Evolutionary conservation across 1,139 yeast species (phyloP).

Genomic region (Trichomonascaceae sp.): DNA sequence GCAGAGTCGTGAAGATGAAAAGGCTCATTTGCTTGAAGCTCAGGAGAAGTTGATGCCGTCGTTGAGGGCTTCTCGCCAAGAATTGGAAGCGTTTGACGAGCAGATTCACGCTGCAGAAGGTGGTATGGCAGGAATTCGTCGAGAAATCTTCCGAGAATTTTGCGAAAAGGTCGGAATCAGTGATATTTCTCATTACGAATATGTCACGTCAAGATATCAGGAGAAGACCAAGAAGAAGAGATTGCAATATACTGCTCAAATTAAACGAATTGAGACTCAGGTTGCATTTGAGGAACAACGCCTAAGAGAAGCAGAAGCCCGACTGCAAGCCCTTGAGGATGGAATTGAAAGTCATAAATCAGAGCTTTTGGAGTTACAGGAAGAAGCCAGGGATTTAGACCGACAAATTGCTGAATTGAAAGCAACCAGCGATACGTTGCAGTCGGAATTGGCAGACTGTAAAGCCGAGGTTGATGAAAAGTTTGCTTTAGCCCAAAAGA

Average conservation of each 20-base stretch:
- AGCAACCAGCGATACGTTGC: slow-evolving; percentile 18
- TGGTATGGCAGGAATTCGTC: slow-evolving; percentile 22
- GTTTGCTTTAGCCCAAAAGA: slow-evolving; percentile 9
- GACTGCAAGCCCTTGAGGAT: slow-evolving; percentile 19
- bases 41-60: slow-evolving; percentile 46
- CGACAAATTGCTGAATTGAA: slow-evolving; percentile 8
- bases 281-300: slow-evolving; percentile 55
- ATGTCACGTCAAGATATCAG: slow-evolving; percentile 50
- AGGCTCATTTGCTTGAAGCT: slow-evolving; percentile 59
- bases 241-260: slow-evolving; percentile 54
- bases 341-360: slow-evolving; percentile 14
- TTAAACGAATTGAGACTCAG: slow-evolving; percentile 54
- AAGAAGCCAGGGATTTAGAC: slow-evolving; percentile 14
- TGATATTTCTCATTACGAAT: slow-evolving; percentile 59
- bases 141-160: slow-evolving; percentile 46
- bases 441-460: slow-evolving; percentile 26
- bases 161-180: slow-evolving; percentile 49
- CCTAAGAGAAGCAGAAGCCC: slow-evolving; percentile 20
- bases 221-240: slow-evolving; percentile 61
- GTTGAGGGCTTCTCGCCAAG: slow-evolving; percentile 33
- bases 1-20: slow-evolving; percentile 45
- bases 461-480: slow-evolving; percentile 20
- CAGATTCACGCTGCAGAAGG: slow-evolving; percentile 23
- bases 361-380: slow-evolving; percentile 16
- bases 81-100: slow-evolving; percentile 22